phyloP scores from a whole-genome alignment of 768 basidiomycete species.

The Boletus vermiculosoides region DNA sequence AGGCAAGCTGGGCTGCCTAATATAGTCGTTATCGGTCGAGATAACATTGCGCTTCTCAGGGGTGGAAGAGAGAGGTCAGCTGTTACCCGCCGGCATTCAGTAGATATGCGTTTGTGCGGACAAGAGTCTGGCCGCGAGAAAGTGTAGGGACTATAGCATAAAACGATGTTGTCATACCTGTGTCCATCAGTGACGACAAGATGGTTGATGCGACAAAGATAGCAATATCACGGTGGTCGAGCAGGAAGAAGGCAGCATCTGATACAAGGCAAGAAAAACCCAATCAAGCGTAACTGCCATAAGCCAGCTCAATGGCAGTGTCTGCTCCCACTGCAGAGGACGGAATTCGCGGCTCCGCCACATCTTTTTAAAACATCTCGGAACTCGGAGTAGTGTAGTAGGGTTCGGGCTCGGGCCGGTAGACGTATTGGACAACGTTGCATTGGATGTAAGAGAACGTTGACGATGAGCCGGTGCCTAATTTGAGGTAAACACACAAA shows the following conservation, averaged over 20 bases:
- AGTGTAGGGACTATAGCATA: not conserved
- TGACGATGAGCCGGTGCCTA: not conserved
- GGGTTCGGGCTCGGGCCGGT: slow-evolving; percentile 1
- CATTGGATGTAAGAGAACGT: not conserved
- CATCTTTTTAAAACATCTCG: not conserved
- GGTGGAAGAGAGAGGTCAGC: not conserved
- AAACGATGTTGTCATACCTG: not conserved
- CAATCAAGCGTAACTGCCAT: not conserved
- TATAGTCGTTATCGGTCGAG: not conserved
- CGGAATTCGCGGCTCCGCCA: not conserved
- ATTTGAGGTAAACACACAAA: not conserved
- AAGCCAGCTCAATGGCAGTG: not conserved
- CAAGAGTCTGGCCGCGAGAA: not conserved
- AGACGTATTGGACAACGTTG: not conserved
- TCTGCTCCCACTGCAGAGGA: not conserved
- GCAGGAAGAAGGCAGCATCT: not conserved
- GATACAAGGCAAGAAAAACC: not conserved
- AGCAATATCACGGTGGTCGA: not conserved
- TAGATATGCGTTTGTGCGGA: not conserved
- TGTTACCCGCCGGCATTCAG: not conserved
- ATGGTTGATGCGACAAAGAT: not conserved
- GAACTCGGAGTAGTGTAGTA: not conserved
- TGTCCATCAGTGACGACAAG: not conserved
- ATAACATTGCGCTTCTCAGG: not conserved
- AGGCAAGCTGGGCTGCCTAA: no score